These are phyloP conservation scores for Annulohypoxylon maeteangense DNA, from an alignment of 495 filamentous ascomycete species.

Conservation along the genomic window DNA sequence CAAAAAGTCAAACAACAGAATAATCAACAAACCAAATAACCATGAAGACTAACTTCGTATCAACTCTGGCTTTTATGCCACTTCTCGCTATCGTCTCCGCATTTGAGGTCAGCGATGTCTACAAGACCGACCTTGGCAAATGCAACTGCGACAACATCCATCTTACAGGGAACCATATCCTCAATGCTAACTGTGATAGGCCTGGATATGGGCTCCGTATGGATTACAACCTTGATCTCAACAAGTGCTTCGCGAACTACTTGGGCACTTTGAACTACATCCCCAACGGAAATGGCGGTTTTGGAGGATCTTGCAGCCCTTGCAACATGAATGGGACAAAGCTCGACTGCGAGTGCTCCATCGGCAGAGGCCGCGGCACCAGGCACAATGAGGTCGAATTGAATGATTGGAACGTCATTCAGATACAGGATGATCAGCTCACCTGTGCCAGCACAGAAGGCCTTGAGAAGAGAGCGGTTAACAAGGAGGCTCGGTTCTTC, in stretches of 20 bases:
- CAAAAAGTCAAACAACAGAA: neutral
- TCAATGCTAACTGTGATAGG: conserved; percentile 21
- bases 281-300: conserved; percentile 26
- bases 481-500: conserved; percentile 26
- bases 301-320: conserved; percentile 20
- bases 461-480: conserved; percentile 14
- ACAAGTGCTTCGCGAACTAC: conserved; percentile 36
- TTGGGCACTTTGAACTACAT: conserved; percentile 22
- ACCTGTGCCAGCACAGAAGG: conserved; percentile 6
- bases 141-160: conserved; percentile 28
- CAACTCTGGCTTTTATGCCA: conserved; percentile 29
- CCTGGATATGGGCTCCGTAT: neutral
- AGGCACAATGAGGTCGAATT: conserved; percentile 33
- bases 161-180: conserved; percentile 21
- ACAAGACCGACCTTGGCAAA: conserved; percentile 30
- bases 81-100: conserved; percentile 29
- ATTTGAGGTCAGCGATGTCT: conserved; percentile 15
- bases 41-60: conserved; percentile 30
- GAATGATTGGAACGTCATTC: conserved; percentile 25
- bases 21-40: conserved; percentile 9
- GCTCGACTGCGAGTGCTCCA: conserved; percentile 25
- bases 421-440: neutral
- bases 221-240: conserved; percentile 29
- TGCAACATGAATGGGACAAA: conserved; percentile 29
- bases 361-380: neutral